These are phyloP conservation scores for Luffa aegyptiaca DNA, from an alignment of 306 rosid genomes.

Conservation along the genomic window DNA sequence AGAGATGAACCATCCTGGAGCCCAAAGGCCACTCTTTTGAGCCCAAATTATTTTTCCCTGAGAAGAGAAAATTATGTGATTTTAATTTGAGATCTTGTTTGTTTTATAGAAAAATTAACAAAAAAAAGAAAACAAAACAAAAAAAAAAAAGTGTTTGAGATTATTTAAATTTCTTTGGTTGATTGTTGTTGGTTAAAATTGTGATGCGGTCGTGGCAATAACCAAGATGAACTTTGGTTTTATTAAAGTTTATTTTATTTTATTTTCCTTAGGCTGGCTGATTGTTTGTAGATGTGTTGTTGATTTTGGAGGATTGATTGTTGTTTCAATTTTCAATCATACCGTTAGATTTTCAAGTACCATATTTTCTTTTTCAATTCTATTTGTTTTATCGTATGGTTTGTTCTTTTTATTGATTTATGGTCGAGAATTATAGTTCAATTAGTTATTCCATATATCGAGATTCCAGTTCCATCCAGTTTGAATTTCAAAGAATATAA, in stretches of 20 bases:
- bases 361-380: too few species aligned
- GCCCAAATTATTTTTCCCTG: not conserved
- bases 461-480: too few species aligned
- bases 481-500: too few species aligned
- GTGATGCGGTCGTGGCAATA: not conserved
- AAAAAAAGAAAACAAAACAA: not conserved
- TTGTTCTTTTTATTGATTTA: too few species aligned
- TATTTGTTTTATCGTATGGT: too few species aligned
- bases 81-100: not conserved
- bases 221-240: not conserved
- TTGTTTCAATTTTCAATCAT: not conserved
- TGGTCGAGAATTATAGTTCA: too few species aligned
- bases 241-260: not conserved
- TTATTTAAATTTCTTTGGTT: not conserved
- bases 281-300: not conserved
- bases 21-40: not conserved
- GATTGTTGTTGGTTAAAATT: not conserved
- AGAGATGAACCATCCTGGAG: constrained; percentile 14
- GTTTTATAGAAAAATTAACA: not conserved
- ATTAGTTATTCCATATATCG: too few species aligned
- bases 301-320: not conserved
- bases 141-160: not conserved
- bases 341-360: too few species aligned
- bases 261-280: not conserved
- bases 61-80: not conserved